Percentiles rank a stretch among this genome's conserved stretches.
Conservation (phyloP, 179 eudicot species). For the Corrigiola litoralis region DNA sequence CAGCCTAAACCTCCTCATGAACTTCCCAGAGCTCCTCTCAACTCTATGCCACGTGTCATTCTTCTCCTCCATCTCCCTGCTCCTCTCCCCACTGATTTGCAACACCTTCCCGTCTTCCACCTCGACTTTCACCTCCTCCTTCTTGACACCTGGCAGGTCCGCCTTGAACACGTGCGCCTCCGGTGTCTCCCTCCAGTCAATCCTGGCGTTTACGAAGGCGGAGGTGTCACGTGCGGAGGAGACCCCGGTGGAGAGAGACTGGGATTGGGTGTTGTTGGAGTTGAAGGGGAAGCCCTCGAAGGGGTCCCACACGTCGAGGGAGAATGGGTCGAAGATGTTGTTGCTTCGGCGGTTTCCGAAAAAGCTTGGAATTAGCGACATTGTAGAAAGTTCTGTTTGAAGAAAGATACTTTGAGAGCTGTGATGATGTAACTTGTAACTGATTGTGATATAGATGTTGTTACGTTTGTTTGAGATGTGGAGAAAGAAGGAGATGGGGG, state of each 20-base stretch:
- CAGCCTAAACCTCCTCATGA: slow-evolving; percentile 31
- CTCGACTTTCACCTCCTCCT: slow-evolving; percentile 36
- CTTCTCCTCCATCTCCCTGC: slow-evolving; percentile 31
- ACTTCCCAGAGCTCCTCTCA: slow-evolving; percentile 39
- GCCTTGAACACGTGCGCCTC: slow-evolving; percentile 35
- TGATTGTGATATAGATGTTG: neutral
- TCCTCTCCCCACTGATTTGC: slow-evolving; percentile 41
- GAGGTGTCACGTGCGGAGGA: slow-evolving; percentile 16
- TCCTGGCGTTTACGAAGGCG: slow-evolving; percentile 11
- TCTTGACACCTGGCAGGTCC: slow-evolving; percentile 30
- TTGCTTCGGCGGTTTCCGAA: slow-evolving; percentile 30
- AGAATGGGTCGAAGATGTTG: slow-evolving; percentile 31
- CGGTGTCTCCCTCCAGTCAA: slow-evolving; percentile 34
- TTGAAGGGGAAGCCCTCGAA: slow-evolving; percentile 29
- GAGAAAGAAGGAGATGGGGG: neutral
- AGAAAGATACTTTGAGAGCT: too few species aligned
- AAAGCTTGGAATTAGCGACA: slow-evolving; percentile 39
- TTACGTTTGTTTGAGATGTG: neutral
- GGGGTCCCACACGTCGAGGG: slow-evolving; percentile 32
- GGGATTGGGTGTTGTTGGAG: slow-evolving; percentile 3
- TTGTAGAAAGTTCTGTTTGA: neutral
- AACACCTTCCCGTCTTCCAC: slow-evolving; percentile 31
- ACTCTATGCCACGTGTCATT: slow-evolving; percentile 33
- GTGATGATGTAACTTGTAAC: neutral
- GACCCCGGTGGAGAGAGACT: slow-evolving; percentile 11